phyloP scores from a whole-genome alignment of 129 eudicot species.

The Erigeron canadensis region DNA sequence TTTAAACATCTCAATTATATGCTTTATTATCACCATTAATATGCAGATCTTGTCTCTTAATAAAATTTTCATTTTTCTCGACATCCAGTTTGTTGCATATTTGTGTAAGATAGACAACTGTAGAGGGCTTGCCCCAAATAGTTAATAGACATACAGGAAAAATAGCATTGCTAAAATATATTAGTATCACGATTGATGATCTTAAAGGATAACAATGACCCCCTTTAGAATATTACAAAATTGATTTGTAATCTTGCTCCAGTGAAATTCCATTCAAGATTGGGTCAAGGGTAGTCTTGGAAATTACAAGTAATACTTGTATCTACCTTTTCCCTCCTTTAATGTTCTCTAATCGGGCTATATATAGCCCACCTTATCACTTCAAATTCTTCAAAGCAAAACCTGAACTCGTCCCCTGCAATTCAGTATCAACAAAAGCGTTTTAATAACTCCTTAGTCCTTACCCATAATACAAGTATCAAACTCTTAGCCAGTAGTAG shows the following conservation, averaged over 20 bases:
- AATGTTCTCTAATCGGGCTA: conserved; percentile 19
- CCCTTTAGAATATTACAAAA: conserved; percentile 22
- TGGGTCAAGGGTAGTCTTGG: conserved; percentile 14
- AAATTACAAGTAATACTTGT: conserved; percentile 16
- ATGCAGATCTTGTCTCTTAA: conserved; percentile 9
- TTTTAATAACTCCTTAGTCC: no score
- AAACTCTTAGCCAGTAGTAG: neutral
- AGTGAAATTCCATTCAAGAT: conserved; percentile 24
- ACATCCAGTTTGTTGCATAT: neutral
- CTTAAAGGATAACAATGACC: conserved; percentile 19
- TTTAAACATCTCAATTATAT: conserved; percentile 15
- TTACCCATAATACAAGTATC: neutral
- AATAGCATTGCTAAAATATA: no score
- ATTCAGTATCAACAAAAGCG: neutral
- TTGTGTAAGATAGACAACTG: neutral
- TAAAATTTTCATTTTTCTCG: conserved; percentile 4
- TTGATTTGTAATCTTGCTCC: conserved; percentile 12
- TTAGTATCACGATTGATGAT: conserved; percentile 3
- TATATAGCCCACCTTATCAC: conserved; percentile 20
- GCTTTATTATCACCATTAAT: conserved; percentile 19
- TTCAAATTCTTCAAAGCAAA: conserved; percentile 20
- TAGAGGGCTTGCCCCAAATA: conserved; percentile 15
- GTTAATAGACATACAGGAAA: neutral
- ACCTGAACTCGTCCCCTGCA: neutral
- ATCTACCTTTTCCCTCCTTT: conserved; percentile 26